Base-by-base conservation (phyloP, 768 basidiomycete species). In the Suillus alpinus region DNA sequence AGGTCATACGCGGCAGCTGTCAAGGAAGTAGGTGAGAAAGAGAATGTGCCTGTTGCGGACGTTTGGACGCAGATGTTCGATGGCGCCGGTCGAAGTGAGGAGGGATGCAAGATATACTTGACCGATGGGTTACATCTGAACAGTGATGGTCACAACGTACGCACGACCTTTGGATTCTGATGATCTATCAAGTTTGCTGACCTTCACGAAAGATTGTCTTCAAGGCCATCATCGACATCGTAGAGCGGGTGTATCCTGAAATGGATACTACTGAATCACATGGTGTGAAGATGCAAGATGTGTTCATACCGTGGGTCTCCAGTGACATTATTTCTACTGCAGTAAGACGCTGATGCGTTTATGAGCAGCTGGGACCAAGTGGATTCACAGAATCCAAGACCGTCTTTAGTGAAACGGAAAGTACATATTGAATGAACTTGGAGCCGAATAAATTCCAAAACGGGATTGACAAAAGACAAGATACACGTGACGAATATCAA, bases 61-160 rank as follows among this genome's bases (percentile, higher is more conserved):
- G 76, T 87, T 14, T 95, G 90, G 88, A 84, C 80, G 10, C 75
- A 70, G 12, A 65, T 96, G 14, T 92, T 86, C 80, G 78, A 86
- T n/a, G 86, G 80, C 6, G 86, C 88, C 16, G 89, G 85, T 0
- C 74, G 81, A 63, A 76, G 84, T 4, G 85, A 88, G 70, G 71
- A 73, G 29, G 76, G 76, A 1, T 73, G 92, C 55, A 76, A 73
- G 31, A 73, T 66, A 43, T 89, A 80, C 67, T 71, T 91, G 58
- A 73, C 69, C 41, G 95, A 97, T 69, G 95, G 95, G 3, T 73
- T 97, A 57, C 95, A 97, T 73, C 73, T 93, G 66, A 92, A 83
- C 56, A 78, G 73, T 18, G 80, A 75, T 1, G 94, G 92, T 23
- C 94, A 95, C 67, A 70, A 81, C 71, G 91, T 92, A 67, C 68